Evolutionary conservation across 1,284 basidiomycete genomes (phyloP).

Genomic region (Malassezia pachydermatis): DNA sequence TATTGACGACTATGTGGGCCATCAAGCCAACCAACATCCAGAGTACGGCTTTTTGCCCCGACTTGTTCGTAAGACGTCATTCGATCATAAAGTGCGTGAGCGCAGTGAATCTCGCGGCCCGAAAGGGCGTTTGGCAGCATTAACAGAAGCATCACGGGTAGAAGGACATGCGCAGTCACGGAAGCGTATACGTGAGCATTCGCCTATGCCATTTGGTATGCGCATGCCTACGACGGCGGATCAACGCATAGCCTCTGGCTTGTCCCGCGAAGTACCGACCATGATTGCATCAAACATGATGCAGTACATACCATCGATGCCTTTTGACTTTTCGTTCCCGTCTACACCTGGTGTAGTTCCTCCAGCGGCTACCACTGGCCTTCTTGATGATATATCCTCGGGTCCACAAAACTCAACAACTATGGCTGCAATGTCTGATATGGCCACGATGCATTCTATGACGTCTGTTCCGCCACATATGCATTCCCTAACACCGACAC

Average conservation of each 20-base stretch:
- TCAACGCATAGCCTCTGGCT: conserved; percentile 41
- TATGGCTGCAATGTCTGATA: neutral
- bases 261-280: conserved; percentile 37
- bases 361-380: too few relatives aligned
- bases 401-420: neutral
- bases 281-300: conserved; percentile 22
- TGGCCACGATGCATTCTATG: neutral
- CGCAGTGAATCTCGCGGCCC: conserved; percentile 38
- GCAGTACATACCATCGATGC: conserved; percentile 26
- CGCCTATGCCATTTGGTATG: conserved; percentile 31
- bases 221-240: conserved; percentile 35
- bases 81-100: conserved; percentile 46
- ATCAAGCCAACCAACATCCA: conserved; percentile 43
- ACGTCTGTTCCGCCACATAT: neutral
- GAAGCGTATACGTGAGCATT: conserved; percentile 39
- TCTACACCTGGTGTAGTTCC: conserved; percentile 10
- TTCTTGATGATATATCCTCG: neutral
- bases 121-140: conserved; percentile 1
- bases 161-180: conserved; percentile 3
- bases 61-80: conserved; percentile 45
- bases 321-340: conserved; percentile 36
- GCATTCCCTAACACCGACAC: too few relatives aligned
- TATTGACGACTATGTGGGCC: conserved; percentile 41
- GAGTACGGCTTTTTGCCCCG: conserved; percentile 46
- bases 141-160: neutral